Conservation (phyloP, 495 filamentous ascomycete genomes). For the Entonaema liquescens region DNA sequence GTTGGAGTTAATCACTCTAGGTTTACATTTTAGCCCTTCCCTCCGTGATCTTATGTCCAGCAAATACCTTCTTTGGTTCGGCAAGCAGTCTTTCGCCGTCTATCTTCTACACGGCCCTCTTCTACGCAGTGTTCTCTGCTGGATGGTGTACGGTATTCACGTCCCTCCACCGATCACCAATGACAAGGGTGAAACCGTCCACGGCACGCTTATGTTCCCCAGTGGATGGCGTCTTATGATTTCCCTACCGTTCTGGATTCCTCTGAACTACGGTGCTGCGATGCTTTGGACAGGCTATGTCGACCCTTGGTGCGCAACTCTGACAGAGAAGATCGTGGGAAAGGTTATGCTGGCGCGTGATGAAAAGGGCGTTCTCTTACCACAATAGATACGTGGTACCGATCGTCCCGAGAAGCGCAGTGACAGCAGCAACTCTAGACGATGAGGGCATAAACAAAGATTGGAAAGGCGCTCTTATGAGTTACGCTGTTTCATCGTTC, state of each 20-base stretch:
- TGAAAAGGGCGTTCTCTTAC: constrained; percentile 55
- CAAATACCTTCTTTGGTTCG: constrained; percentile 69
- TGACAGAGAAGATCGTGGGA: constrained; percentile 66
- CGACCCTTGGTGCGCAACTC: constrained; percentile 68
- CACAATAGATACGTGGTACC: constrained; percentile 39
- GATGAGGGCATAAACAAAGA: background rate
- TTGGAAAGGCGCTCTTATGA: background rate
- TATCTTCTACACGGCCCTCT: constrained; percentile 73
- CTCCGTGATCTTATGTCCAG: constrained; percentile 64
- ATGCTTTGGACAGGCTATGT: constrained; percentile 72
- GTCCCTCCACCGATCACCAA: constrained; percentile 62
- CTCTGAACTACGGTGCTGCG: constrained; percentile 64
- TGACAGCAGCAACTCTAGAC: background rate
- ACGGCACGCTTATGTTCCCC: constrained; percentile 44
- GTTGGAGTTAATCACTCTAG: constrained; percentile 62
- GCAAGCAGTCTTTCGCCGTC: constrained; percentile 72
- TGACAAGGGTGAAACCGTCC: constrained; percentile 54
- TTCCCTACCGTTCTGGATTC: constrained; percentile 65
- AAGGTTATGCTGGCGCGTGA: constrained; percentile 60
- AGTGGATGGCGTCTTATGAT: constrained; percentile 54
- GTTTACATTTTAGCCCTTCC: constrained; percentile 65
- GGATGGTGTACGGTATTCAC: constrained; percentile 70
- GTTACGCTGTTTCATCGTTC: background rate
- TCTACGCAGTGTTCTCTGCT: constrained; percentile 68
- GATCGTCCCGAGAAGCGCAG: constrained; percentile 7